Evolutionary conservation across 2,329 filamentous ascomycete species (phyloP), one percentile per base, ranked within the genome.

Genomic region (Epichloe sibirici): DNA sequence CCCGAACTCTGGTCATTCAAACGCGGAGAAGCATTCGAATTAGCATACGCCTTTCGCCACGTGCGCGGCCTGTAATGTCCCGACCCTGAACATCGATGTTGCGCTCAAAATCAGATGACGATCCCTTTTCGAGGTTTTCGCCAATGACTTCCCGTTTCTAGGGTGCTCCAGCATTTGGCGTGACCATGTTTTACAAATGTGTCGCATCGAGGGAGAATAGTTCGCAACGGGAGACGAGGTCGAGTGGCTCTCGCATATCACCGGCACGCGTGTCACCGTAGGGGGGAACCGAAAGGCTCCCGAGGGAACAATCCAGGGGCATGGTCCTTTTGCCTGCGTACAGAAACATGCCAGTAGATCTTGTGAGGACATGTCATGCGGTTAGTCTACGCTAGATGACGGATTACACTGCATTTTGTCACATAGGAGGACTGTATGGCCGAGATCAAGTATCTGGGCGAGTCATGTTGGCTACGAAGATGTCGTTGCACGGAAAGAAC

Each of bases 341-440:
- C 15, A 3, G 23, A n/a, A 49, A 9, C 37, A 21, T 23, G 6
- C 11, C 25, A 15, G 15, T 35, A 42, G 40, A 49, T 53, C 45
- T 49, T 13, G 46, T 7, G 42, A 23, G 34, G 23, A 49, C 34
- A 45, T 49, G 46, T 45, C 34, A 45, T 49, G 51, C 51, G 47
- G 42, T 28, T 46, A 40, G 21, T n/a, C 44, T 13, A 23, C 45
- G 40, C 6, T n/a, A 34, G 46, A 49, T 49, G 31, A 37, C n/a
- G 23, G 23, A 53, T 49, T 40, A 39, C 51, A 49, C 51, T 39
- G 25, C 46, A 43, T 53, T 3, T 23, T 34, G 47, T 34, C 25
- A 28, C 46, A 37, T 37, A 11, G 35, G 7, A 17, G 28, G 28
- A 31, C 15, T 35, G 45, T 8, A 46, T 40, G 44, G 34, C 23